These are phyloP conservation scores for Aureobasidium sp. DNA, from an alignment of 2,329 filamentous ascomycete species.

Conservation along the genomic window DNA sequence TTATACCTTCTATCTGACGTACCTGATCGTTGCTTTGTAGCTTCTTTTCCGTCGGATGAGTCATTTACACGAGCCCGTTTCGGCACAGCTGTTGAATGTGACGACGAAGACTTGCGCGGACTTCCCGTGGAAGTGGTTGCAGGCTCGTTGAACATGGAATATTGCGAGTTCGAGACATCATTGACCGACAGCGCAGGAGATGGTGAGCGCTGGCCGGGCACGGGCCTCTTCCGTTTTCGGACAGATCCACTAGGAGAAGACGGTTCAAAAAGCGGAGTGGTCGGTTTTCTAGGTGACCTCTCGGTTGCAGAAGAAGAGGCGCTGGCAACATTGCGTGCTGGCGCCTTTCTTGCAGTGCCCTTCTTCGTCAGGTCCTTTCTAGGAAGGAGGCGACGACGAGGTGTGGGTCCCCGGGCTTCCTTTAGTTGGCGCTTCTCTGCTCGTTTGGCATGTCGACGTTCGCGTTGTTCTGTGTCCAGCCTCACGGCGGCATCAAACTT, in stretches of 20 bases:
- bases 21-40: not conserved
- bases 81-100: not conserved
- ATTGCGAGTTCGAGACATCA: conserved; percentile 9
- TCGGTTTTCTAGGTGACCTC: not conserved
- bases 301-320: not conserved
- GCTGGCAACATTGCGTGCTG: not conserved
- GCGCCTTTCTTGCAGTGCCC: not conserved
- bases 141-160: conserved; percentile 11
- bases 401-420: conserved; percentile 9
- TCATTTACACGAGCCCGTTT: not conserved
- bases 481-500: conserved; percentile 16
- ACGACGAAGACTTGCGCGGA: not conserved
- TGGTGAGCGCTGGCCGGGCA: not conserved
- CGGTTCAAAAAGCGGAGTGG: not conserved
- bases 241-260: not conserved
- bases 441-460: conserved; percentile 15
- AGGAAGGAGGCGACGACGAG: not conserved
- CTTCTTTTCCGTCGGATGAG: not conserved
- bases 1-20: not conserved
- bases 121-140: not conserved
- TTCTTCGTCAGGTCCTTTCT: conserved; percentile 9
- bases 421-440: conserved; percentile 19
- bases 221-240: not conserved
- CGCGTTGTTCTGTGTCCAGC: conserved; percentile 8
- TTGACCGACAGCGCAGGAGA: not conserved